phyloP scores from a whole-genome alignment of 345 rosid species.

The Lumnitzera littorea region DNA sequence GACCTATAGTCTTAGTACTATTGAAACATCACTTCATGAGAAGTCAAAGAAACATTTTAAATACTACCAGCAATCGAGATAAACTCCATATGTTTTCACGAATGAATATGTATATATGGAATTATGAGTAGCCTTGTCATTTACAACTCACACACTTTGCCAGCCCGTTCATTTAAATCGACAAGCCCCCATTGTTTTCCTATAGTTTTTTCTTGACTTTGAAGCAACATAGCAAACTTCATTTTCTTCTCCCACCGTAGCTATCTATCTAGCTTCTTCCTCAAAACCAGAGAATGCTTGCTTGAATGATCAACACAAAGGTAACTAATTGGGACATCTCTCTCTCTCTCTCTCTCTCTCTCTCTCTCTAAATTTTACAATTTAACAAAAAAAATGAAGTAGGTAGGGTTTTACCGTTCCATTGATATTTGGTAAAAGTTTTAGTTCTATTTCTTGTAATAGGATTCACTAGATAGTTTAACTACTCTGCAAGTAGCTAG shows the following conservation, averaged over 20 bases:
- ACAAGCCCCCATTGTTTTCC: not conserved
- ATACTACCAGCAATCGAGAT: too few species aligned
- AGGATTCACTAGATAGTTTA: too few species aligned
- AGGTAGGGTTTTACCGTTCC: too few species aligned
- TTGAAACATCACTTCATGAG: too few species aligned
- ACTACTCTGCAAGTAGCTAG: too few species aligned
- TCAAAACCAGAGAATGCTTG: slow-evolving; percentile 41
- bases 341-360: slow-evolving; percentile 1
- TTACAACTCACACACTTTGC: too few species aligned
- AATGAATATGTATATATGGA: too few species aligned
- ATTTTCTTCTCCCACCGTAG: slow-evolving; percentile 8
- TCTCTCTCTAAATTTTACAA: slow-evolving; percentile 3
- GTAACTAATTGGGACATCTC: slow-evolving; percentile 24
- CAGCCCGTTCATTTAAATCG: slow-evolving; percentile 6
- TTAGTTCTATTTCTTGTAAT: too few species aligned
- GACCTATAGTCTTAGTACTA: too few species aligned
- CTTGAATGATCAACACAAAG: slow-evolving; percentile 83
- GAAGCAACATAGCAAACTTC: slow-evolving; percentile 36
- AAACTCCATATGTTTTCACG: too few species aligned
- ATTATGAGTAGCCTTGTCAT: too few species aligned
- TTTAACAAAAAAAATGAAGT: not conserved
- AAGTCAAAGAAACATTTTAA: too few species aligned
- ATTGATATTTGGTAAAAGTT: not conserved
- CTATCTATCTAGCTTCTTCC: slow-evolving; percentile 4
- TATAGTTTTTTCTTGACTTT: slow-evolving; percentile 47